Evolutionary conservation across 805 yeast genomes (phyloP).

Genomic region (Saccharomycopsis sp.): DNA sequence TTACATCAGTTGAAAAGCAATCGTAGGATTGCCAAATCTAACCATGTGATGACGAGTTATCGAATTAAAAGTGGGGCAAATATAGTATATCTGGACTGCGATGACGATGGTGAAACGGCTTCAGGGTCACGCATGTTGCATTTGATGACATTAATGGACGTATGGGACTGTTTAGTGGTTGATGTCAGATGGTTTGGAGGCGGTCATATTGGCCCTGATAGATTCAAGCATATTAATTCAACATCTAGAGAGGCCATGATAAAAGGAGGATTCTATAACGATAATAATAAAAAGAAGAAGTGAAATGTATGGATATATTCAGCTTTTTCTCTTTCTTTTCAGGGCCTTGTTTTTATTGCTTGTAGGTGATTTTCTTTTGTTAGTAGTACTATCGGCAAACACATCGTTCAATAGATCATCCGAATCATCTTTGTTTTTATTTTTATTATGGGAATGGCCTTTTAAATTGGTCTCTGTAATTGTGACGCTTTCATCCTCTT

Average conservation of each 20-base stretch:
- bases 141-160: slow-evolving; percentile 70
- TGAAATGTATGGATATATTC: not conserved
- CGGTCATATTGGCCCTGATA: slow-evolving; percentile 81
- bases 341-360: not conserved
- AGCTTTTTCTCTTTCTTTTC: not conserved
- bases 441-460: not conserved
- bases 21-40: slow-evolving; percentile 56
- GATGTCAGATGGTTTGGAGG: slow-evolving; percentile 94
- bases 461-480: not conserved
- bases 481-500: not conserved
- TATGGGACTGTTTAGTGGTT: slow-evolving; percentile 70
- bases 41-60: slow-evolving; percentile 86
- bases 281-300: not conserved
- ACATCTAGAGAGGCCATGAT: slow-evolving; percentile 80
- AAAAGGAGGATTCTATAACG: slow-evolving; percentile 46
- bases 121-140: slow-evolving; percentile 88
- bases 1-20: slow-evolving; percentile 54
- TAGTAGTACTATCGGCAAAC: not conserved
- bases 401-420: not conserved
- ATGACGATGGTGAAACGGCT: slow-evolving; percentile 96
- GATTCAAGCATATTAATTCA: slow-evolving; percentile 89
- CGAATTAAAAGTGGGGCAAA: slow-evolving; percentile 49
- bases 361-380: not conserved
- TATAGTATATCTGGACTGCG: slow-evolving; percentile 71
- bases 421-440: not conserved